Evolutionary conservation across 2,329 filamentous ascomycete species (phyloP).

Genomic region (Chaetomiaceae sp.): DNA sequence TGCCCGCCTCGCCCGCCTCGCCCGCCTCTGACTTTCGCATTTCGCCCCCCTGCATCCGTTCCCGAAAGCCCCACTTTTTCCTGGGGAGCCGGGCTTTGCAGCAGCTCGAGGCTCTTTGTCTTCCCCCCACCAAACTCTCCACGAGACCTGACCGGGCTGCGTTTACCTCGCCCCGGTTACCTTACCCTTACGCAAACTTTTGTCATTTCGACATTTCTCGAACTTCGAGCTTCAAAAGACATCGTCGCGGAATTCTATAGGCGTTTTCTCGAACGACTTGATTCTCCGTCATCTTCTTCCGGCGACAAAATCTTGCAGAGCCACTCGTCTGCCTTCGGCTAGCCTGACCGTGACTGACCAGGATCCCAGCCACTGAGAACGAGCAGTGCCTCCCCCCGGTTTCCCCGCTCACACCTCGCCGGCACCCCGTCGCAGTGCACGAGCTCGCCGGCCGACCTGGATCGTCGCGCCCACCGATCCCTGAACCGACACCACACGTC

Average conservation of each 20-base stretch:
- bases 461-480: constrained; percentile 25
- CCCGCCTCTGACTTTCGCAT: constrained; percentile 1
- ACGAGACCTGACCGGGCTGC: too few species aligned
- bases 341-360: constrained; percentile 17
- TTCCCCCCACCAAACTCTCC: constrained; percentile 7
- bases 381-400: constrained; percentile 25
- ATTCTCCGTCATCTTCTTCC: constrained; percentile 18
- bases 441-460: constrained; percentile 21
- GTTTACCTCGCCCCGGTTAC: neutral
- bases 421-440: constrained; percentile 3
- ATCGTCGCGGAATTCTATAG: neutral
- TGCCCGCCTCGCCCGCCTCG: constrained; percentile 5
- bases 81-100: neutral
- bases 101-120: constrained; percentile 15
- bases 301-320: constrained; percentile 19
- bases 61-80: neutral
- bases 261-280: constrained; percentile 10
- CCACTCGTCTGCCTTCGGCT: constrained; percentile 21
- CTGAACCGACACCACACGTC: constrained; percentile 19
- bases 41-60: constrained; percentile 15
- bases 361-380: constrained; percentile 27
- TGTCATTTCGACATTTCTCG: neutral
- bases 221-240: neutral
- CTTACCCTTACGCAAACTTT: neutral
- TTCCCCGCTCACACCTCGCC: constrained; percentile 28